Evolutionary conservation across 2,329 filamentous ascomycete species (phyloP).

Genomic region (Ascochyta rabiei): DNA sequence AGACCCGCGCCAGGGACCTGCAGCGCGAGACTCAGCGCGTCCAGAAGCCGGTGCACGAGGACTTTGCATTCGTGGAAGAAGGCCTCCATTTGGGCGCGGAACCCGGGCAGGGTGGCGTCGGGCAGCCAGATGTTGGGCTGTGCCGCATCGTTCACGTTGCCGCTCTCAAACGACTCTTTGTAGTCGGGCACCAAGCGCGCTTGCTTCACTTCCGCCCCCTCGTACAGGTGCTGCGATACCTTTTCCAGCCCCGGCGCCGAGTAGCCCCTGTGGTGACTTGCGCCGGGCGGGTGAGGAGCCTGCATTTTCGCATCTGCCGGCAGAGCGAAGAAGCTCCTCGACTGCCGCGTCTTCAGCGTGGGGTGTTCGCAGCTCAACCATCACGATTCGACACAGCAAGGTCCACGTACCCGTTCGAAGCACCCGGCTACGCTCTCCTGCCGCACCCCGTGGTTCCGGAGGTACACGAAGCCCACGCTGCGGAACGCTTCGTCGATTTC

Average conservation of each 20-base stretch:
- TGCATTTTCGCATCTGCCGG: conserved; percentile 44
- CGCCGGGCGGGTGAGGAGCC: conserved; percentile 49
- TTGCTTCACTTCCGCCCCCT: conserved; percentile 22
- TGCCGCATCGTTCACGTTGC: conserved; percentile 32
- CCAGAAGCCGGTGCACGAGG: conserved; percentile 36
- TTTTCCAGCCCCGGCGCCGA: conserved; percentile 48
- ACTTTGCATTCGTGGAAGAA: conserved; percentile 32
- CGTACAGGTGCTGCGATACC: conserved; percentile 40
- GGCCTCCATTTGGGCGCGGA: conserved; percentile 36
- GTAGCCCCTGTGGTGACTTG: conserved; percentile 50
- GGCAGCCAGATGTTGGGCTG: conserved; percentile 53
- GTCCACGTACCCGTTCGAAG: conserved; percentile 39
- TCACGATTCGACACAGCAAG: too few species aligned
- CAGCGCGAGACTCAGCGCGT: conserved; percentile 36
- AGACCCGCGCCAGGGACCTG: conserved; percentile 23
- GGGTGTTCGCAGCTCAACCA: background rate
- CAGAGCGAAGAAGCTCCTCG: conserved; percentile 48
- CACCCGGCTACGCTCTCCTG: conserved; percentile 36
- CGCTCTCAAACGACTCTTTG: conserved; percentile 46
- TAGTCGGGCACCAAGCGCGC: conserved; percentile 35
- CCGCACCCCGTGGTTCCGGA: conserved; percentile 48
- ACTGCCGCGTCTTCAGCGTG: too few species aligned
- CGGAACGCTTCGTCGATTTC: conserved; percentile 49
- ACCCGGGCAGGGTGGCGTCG: conserved; percentile 48
- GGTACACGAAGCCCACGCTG: conserved; percentile 51